phyloP scores from a whole-genome alignment of 2,329 filamentous ascomycete species.

The Dothistroma septosporum region DNA sequence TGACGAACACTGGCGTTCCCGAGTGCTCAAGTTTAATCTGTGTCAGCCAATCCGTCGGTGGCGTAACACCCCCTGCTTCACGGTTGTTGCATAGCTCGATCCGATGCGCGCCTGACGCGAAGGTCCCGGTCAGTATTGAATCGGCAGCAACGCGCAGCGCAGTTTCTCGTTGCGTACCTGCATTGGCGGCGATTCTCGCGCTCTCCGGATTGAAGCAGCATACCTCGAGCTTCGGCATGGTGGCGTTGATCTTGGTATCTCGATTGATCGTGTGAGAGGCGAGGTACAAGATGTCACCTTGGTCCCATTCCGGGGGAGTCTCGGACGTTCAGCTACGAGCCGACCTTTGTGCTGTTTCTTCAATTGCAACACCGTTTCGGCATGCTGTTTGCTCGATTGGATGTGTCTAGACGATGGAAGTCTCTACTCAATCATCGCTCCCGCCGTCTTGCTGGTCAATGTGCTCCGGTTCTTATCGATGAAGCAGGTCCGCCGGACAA shows the following conservation, averaged over 20 bases:
- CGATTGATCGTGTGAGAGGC: neutral
- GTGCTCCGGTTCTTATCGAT: too few relatives aligned
- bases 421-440: too few relatives aligned
- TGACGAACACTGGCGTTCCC: constrained; percentile 45
- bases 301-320: too few relatives aligned
- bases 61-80: constrained; percentile 43
- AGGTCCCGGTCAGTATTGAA: constrained; percentile 43
- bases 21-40: constrained; percentile 31
- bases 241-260: too few relatives aligned
- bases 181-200: constrained; percentile 38
- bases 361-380: too few relatives aligned
- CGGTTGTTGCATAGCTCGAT: constrained; percentile 50
- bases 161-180: neutral
- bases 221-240: constrained; percentile 42
- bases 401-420: too few relatives aligned
- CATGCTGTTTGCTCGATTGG: too few relatives aligned
- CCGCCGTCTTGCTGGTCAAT: too few relatives aligned
- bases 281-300: too few relatives aligned
- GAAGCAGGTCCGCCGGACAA: too few relatives aligned
- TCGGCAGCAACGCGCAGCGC: neutral
- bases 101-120: constrained; percentile 43
- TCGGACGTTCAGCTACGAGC: too few relatives aligned
- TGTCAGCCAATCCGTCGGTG: constrained; percentile 29
- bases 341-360: too few relatives aligned
- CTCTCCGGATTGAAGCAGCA: constrained; percentile 47